Evolutionary conservation across 2,329 filamentous ascomycete species (phyloP), one percentile per base, ranked within the genome.

Genomic region (Lachnellula hyalina): DNA sequence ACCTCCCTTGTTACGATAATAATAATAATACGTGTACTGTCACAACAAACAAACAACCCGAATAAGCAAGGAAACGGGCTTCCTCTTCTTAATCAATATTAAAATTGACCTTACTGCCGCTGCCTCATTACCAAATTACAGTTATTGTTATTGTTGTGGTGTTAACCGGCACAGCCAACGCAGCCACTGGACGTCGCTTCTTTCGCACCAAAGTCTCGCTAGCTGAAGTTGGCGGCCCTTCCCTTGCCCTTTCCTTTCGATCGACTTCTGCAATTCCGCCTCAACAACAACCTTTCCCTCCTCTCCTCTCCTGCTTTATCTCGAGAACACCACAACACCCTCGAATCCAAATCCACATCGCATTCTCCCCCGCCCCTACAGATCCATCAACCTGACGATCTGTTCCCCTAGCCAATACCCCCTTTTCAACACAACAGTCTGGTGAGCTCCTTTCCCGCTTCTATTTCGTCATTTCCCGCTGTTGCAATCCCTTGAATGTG

Each of bases 381-480:
- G 23, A 55, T 51, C 47, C 23, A 49, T 25, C 51, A 56, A 48
- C 47, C 23, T 42, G 46, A 49, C 28, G 32, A 50, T 47, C 55
- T 40, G 46, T 25, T 28, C 25, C 47, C 41, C 45, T 56, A 52
- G 38, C 46, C 19, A 55, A 41, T 58, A 36, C 47, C 52, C 54
- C 52, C 36, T 44, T 50, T 52, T 53, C 54, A 21, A 21, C 21
- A 21, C 57, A 53, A 57, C 50, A 53, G 23, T 52, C 56, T 57
- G 65, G 66, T 68, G 54, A 68, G 66, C 56, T 45, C 52, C 52
- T 41, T 48, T 45, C 47, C 52, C 52, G 48, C 57, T 61, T 59
- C 54, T 54, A 63, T 65, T 64, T 60, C 66, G 63, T 68, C 64
- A 67, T 66, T 56, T 52, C n/a, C 47, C 35, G 32, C 52, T 46